Evolutionary conservation across 2,329 filamentous ascomycete genomes (phyloP).

Genomic region (Pseudocercospora ulei): DNA sequence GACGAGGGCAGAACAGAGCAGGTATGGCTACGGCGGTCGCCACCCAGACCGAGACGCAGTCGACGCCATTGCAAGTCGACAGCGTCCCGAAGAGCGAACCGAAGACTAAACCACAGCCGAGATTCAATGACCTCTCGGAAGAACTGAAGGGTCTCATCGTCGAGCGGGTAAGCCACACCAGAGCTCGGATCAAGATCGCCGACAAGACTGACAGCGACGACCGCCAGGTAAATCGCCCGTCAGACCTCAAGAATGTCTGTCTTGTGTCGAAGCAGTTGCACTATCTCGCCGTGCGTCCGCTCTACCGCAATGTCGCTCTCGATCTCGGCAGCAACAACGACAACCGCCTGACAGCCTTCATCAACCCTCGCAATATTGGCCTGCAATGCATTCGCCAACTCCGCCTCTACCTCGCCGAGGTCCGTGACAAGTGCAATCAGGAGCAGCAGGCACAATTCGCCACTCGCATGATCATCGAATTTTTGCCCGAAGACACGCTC

Average conservation of each 20-base stretch:
- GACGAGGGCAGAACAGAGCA: not conserved
- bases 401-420: conserved; percentile 41
- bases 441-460: conserved; percentile 42
- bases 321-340: conserved; percentile 42
- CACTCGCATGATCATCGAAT: conserved; percentile 43
- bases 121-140: conserved; percentile 22
- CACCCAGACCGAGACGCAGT: conserved; percentile 19
- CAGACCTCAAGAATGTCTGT: conserved; percentile 42
- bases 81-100: conserved; percentile 7
- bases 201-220: conserved; percentile 7
- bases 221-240: conserved; percentile 38
- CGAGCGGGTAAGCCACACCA: conserved; percentile 20
- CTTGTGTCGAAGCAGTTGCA: conserved; percentile 42
- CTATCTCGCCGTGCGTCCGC: conserved; percentile 39
- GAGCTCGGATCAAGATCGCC: conserved; percentile 1
- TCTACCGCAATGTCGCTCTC: conserved; percentile 42
- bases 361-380: conserved; percentile 42
- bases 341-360: conserved; percentile 39
- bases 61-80: conserved; percentile 13
- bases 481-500: conserved; percentile 42
- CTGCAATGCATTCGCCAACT: conserved; percentile 41
- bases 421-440: conserved; percentile 39
- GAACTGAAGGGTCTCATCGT: conserved; percentile 26
- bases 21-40: conserved; percentile 21
- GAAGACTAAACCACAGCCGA: conserved; percentile 13